Conservation (phyloP, 2,329 filamentous ascomycete species). For the Sarocladiaceae sp. region DNA sequence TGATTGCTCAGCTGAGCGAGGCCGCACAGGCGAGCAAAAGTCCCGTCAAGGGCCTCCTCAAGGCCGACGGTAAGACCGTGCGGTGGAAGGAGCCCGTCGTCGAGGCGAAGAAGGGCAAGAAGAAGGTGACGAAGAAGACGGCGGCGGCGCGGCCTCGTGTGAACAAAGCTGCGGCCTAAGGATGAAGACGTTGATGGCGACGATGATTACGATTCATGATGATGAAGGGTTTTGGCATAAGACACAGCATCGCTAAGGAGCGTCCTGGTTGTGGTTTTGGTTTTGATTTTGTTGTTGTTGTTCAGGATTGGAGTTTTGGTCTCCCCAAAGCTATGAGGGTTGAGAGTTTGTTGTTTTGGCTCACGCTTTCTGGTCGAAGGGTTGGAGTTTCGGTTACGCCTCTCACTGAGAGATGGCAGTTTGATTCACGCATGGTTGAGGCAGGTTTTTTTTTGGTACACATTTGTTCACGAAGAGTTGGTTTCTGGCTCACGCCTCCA, state of each 20-base stretch:
- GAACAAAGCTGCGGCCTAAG: neutral
- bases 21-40: neutral
- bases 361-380: too few relatives aligned
- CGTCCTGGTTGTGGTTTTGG: neutral
- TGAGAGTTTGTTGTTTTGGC: too few relatives aligned
- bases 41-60: too few relatives aligned
- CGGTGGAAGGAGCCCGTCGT: constrained; percentile 5
- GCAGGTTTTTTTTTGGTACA: too few relatives aligned
- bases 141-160: constrained; percentile 3
- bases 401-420: too few relatives aligned
- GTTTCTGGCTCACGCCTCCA: too few relatives aligned
- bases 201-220: constrained; percentile 4
- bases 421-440: too few relatives aligned
- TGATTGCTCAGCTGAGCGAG: neutral
- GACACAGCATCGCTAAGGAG: neutral
- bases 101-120: neutral
- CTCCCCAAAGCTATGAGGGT: neutral
- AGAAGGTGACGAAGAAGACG: constrained; percentile 7
- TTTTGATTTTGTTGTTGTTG: neutral
- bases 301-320: neutral
- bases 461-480: too few relatives aligned
- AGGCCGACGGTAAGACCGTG: constrained; percentile 7
- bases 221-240: neutral
- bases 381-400: too few relatives aligned
- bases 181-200: too few relatives aligned